These are phyloP conservation scores for Mycena chlorophos DNA, from an alignment of 768 basidiomycete genomes.

Conservation along the genomic window DNA sequence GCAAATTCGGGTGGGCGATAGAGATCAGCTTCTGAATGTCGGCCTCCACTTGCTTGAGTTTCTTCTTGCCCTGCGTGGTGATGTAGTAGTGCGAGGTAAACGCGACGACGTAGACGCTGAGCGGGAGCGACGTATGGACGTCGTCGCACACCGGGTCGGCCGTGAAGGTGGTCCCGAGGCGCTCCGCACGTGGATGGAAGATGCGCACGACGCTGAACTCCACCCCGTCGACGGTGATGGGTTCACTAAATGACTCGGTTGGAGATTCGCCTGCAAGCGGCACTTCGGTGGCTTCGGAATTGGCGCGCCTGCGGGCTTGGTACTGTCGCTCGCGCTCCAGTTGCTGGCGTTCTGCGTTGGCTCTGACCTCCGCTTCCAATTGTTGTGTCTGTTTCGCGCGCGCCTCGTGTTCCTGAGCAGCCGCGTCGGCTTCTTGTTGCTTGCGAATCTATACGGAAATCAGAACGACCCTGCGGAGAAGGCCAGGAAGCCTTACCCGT, in stretches of 20 bases:
- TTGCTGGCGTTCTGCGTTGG: constrained; percentile 61
- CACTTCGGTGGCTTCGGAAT: constrained; percentile 70
- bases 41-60: constrained; percentile 62
- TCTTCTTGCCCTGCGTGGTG: constrained; percentile 66
- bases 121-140: constrained; percentile 50
- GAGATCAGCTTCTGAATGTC: constrained; percentile 62
- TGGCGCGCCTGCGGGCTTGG: constrained; percentile 60
- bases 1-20: constrained; percentile 66
- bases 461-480: constrained; percentile 2
- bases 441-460: constrained; percentile 31
- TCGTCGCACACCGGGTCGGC: constrained; percentile 78
- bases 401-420: constrained; percentile 49
- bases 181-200: constrained; percentile 71
- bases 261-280: constrained; percentile 51
- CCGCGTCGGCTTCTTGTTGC: constrained; percentile 57
- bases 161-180: constrained; percentile 64
- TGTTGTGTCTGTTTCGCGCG: constrained; percentile 56
- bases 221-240: constrained; percentile 60
- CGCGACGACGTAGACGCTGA: constrained; percentile 67
- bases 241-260: constrained; percentile 59
- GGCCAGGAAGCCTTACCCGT: constrained; percentile 40
- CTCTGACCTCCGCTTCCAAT: constrained; percentile 65
- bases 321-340: constrained; percentile 53
- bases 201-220: constrained; percentile 66
- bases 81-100: constrained; percentile 73